A percentile compares a stretch with the other conserved stretches of the same genome.
Conservation (phyloP, 1,284 basidiomycete species). For the Naganishia cerealis region DNA sequence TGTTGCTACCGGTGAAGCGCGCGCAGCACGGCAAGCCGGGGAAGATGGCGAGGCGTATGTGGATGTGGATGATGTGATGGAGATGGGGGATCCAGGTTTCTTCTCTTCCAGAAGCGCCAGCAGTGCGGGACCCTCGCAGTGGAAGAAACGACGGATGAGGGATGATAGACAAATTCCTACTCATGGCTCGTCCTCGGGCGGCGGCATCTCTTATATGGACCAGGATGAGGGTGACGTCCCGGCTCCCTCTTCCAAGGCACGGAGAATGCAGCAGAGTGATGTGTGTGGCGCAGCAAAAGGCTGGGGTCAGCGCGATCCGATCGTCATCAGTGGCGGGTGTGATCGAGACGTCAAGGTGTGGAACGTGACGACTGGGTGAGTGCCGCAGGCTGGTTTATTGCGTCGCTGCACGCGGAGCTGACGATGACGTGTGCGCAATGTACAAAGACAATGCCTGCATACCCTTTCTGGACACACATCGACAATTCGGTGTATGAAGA, state of each 20-base stretch:
- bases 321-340: constrained; percentile 89
- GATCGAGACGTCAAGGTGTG: constrained; percentile 87
- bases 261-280: constrained; percentile 57
- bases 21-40: not conserved
- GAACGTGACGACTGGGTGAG: constrained; percentile 81
- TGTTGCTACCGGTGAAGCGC: not conserved
- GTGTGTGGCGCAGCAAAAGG: constrained; percentile 66
- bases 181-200: not conserved
- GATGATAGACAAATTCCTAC: constrained; percentile 1
- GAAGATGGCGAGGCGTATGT: not conserved
- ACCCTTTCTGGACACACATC: constrained; percentile 80
- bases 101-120: not conserved
- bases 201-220: not conserved
- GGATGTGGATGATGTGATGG: not conserved
- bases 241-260: constrained; percentile 33
- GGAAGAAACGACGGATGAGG: constrained; percentile 18
- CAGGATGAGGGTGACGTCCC: not conserved
- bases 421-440: constrained; percentile 1
- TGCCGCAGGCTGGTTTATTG: constrained; percentile 29
- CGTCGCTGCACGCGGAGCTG: too few species aligned
- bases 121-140: constrained; percentile 3
- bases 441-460: constrained; percentile 70
- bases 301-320: constrained; percentile 65
- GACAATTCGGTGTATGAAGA: constrained; percentile 87
- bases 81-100: not conserved